Evolutionary conservation across 345 rosid species (phyloP), one percentile per base, ranked within the genome.

Genomic region (Lepidium didymum): DNA sequence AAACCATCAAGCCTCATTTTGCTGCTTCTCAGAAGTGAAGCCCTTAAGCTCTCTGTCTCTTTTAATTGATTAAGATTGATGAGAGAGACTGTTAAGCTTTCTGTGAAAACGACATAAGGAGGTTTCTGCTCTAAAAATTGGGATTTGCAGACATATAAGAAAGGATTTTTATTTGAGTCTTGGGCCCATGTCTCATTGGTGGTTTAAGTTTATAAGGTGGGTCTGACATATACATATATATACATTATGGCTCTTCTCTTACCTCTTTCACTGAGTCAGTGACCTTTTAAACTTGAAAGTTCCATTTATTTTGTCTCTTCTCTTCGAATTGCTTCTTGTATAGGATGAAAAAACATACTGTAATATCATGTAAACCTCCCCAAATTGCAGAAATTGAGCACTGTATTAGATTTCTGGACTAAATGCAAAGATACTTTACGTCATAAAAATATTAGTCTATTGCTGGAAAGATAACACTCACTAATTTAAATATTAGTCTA

Each of bases 51-150:
- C 65, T 38, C 44, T 42, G 10, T 31, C 46, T 16, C 34, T 52
- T 46, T 62, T 46, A 41, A 14, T 63, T 56, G 66, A 37, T 25
- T 62, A 49, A 62, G 65, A 56, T n/a, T 72, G 60, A 42, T 57
- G 52, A 64, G 53, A 58, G 62, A 50, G 55, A 57, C 46, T 31
- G 61, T 27, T 45, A 63, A n/a, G 56, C 69, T 44, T 52, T 71
- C 56, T 64, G 58, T 49, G 56, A 59, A 25, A 65, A 57, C 2
- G 8, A 59, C 31, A 27, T 59, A 67, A 45, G 34, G 68, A 74
- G 46, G 57, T 67, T 67, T 74, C 73, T 67, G 73, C 72, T 73
- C 35, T 73, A 35, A 56, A 58, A 64, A 49, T 23, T 59, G 66
- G 46, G 49, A 57, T 42, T 40, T 64, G 71, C 54, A 65, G 42